Base-by-base conservation (phyloP, 345 rosid genomes). In the Moringa oleifera region DNA sequence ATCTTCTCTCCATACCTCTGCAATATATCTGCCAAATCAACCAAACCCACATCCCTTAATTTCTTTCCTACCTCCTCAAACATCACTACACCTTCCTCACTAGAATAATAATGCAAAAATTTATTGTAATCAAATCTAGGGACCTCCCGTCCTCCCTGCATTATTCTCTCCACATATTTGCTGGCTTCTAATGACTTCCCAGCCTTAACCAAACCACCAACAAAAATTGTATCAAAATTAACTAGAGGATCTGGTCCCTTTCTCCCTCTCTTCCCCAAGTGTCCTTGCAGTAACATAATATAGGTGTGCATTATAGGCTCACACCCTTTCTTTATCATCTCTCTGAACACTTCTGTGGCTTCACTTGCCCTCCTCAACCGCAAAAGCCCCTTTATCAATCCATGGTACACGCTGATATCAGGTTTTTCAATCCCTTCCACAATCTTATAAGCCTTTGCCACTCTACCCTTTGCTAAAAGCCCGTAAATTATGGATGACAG, bases 291-390 rank as follows among this genome's bases (percentile, higher is more conserved):
- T 68, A 89, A 68, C 93, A 89, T 83, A 1, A 92, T 66, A 59
- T 92, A 92, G 0, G 98, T 89, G 53, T 89, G 98, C 97, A 92
- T 92, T 69, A 68, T 81, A 13, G 93, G 98, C 81, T 92, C 97
- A 6, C 93, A 85, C 2, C 91, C 90, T 72, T 77, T 87, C 56
- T 67, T 64, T 59, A 85, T 86, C 98, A 87, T 92, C 76, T 79
- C 88, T 59, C 97, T 77, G 59, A 92, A 89, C 52, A 87, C 88
- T 50, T 77, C 69, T 0, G 94, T 91, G 18, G 96, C 96, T 21
- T 88, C 90, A 5, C 78, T 53, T 18, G 91, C 75, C 25, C 78
- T 83, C 66, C 71, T 91, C 72, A 85, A 58, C 77, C 74, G 83
- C 66, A 91, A 55, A 16, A 85, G 64, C 25, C 97, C 97, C 74